A percentile compares a stretch with the other conserved stretches of the same genome.
Evolutionary conservation across 495 filamentous ascomycete species (phyloP).

Genomic region (Cudoniella acicularis): DNA sequence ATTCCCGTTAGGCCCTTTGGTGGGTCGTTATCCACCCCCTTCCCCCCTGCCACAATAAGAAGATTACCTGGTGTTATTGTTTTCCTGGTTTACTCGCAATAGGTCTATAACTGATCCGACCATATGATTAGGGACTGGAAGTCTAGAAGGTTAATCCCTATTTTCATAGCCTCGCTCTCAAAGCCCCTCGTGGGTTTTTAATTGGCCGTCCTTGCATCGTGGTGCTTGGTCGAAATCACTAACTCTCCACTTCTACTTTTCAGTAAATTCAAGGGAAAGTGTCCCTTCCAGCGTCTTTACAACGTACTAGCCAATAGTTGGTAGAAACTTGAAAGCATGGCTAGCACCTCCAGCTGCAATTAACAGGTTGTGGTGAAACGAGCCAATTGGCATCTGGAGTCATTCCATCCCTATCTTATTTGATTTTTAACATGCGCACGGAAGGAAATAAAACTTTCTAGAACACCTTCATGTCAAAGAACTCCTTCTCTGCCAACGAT

Average conservation of each 20-base stretch:
- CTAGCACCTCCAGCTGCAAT: neutral
- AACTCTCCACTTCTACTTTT: neutral
- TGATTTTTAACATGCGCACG: neutral
- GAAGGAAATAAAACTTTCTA: neutral
- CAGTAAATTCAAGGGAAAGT: neutral
- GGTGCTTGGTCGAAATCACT: neutral
- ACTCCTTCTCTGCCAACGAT: neutral
- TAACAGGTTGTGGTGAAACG: neutral
- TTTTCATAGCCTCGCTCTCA: neutral
- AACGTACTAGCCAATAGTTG: neutral
- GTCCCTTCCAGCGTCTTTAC: neutral
- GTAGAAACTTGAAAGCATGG: neutral
- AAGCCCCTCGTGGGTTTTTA: neutral
- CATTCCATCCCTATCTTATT: neutral
- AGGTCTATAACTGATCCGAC: too few species aligned
- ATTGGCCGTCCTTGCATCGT: neutral
- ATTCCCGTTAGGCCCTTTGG: too few species aligned
- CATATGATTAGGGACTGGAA: too few species aligned
- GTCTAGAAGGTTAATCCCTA: too few species aligned
- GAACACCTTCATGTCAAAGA: neutral
- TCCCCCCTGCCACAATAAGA: too few species aligned
- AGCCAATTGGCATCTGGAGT: neutral
- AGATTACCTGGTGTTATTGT: too few species aligned
- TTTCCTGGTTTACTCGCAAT: too few species aligned
- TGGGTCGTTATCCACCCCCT: too few species aligned